Percentiles rank a stretch among this genome's conserved stretches.
phyloP scores from a whole-genome alignment of 371 early-diverging fungal species.

The Mucor piriformis region DNA sequence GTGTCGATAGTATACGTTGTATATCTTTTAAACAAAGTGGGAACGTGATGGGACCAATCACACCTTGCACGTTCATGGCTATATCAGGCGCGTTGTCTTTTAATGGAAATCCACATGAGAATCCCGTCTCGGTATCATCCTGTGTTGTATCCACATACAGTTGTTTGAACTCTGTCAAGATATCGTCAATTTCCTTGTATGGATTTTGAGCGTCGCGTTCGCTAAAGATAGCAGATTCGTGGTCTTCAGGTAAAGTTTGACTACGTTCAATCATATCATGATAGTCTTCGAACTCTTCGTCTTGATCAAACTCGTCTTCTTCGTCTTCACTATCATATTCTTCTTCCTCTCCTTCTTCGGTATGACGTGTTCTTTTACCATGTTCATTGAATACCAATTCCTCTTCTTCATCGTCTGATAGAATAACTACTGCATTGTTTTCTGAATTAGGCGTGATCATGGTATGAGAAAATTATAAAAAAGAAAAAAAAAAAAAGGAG shows the following conservation, averaged over 20 bases:
- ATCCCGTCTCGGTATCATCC: neutral
- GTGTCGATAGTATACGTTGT: neutral
- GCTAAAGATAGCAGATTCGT: constrained; percentile 6
- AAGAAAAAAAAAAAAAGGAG: neutral
- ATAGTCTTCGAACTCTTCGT: neutral
- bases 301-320: neutral
- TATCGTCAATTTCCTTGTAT: neutral
- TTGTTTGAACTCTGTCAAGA: neutral
- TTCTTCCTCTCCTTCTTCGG: neutral
- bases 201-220: constrained; percentile 1
- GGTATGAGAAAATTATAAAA: neutral
- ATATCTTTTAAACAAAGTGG: constrained; percentile 1
- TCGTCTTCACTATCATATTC: neutral
- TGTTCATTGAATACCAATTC: constrained; percentile 1
- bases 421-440: constrained; percentile 3
- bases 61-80: constrained; percentile 5
- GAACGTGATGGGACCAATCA: constrained; percentile 7
- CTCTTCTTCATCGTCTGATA: constrained; percentile 16
- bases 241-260: constrained; percentile 10
- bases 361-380: neutral
- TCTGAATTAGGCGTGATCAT: neutral
- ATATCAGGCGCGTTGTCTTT: constrained; percentile 4
- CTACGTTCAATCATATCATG: neutral
- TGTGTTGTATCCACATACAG: neutral
- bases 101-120: neutral